Evolutionary conservation across 2,329 filamentous ascomycete genomes (phyloP), one percentile per base, ranked within the genome.

Genomic region (Escovopsis sp.): DNA sequence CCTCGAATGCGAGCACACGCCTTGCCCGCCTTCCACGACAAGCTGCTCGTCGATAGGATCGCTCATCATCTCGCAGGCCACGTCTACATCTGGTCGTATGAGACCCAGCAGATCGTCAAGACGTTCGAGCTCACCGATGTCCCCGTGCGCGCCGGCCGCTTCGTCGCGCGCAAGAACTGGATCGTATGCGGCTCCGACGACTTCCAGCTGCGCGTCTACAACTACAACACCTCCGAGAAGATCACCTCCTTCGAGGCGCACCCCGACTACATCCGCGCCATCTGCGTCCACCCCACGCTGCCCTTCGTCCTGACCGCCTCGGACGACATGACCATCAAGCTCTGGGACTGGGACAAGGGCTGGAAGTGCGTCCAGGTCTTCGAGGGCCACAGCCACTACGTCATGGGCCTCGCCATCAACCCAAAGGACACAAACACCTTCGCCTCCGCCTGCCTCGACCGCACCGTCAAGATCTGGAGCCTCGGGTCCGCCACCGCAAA

Each of bases 171-270:
- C 55, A 98, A 98, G 79, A 98, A 96, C 66, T 98, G 91, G 91
- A 93, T 94, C 53, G 85, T 94, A 42, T 91, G 86, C 66, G 91
- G 91, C 57, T 98, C 82, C 51, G 85, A 94, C 67, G 86, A 94
- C 68, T 94, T 93, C 67, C 74, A 79, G 59, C 62, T 79, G 41
- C 83, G 89, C 53, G 84, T 94, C 49, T 94, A 94, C 75, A 96
- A 98, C 70, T 98, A 96, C 74, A 96, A 98, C 68, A 98, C 91
- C 41, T 94, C 86, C 46, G 91, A 98, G 66, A 96, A 95, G 75
- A 91, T 96, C 56, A 89, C 87, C 41, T 84, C 84, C 13, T 96
- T 95, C 63, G 89, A 96, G 67, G 89, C 88, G 40, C 91, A 98
- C 60, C 91, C 91, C 46, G 91, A 98, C 64, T 98, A 98, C 59